A percentile compares a stretch with the other conserved stretches of the same genome.
These are phyloP conservation scores for Fusarium sororula DNA, from an alignment of 2,329 filamentous ascomycete species.

Conservation along the genomic window DNA sequence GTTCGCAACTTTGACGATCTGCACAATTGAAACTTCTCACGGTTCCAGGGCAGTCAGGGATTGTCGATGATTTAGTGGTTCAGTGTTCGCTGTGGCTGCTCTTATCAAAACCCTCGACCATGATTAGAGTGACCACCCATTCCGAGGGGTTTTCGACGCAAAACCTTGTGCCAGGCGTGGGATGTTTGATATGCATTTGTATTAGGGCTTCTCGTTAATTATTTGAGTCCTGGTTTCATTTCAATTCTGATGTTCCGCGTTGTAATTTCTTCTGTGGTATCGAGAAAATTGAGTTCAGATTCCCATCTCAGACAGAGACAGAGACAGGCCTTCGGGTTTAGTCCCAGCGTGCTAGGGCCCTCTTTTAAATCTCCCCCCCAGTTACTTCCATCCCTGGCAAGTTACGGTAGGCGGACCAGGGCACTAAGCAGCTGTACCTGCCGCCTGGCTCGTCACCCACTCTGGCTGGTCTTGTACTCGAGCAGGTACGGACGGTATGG, in stretches of 20 bases:
- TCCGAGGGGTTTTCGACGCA: neutral
- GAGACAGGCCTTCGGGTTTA: neutral
- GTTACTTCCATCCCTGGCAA: slow-evolving; percentile 1
- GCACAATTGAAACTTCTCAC: slow-evolving; percentile 26
- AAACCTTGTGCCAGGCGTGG: neutral
- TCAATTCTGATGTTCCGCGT: neutral
- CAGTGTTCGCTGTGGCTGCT: slow-evolving; percentile 20
- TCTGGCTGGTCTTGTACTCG: slow-evolving; percentile 6
- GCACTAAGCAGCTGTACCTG: slow-evolving; percentile 20
- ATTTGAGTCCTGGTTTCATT: neutral
- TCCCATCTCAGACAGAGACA: slow-evolving; percentile 9
- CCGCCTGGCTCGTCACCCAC: slow-evolving; percentile 5
- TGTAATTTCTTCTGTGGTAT: slow-evolving; percentile 3
- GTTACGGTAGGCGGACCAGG: slow-evolving; percentile 16
- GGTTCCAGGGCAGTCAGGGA: slow-evolving; percentile 22
- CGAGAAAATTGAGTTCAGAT: slow-evolving; percentile 11
- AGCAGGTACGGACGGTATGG: neutral
- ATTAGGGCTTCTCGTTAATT: neutral
- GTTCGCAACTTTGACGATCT: slow-evolving; percentile 11
- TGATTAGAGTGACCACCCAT: slow-evolving; percentile 15
- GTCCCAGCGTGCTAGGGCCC: slow-evolving; percentile 17
- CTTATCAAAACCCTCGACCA: slow-evolving; percentile 26
- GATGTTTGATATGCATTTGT: slow-evolving; percentile 3
- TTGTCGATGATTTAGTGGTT: slow-evolving; percentile 1
- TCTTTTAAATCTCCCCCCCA: slow-evolving; percentile 26